phyloP scores from a whole-genome alignment of 2,329 filamentous ascomycete genomes.

The Hypoxylon sp. region DNA sequence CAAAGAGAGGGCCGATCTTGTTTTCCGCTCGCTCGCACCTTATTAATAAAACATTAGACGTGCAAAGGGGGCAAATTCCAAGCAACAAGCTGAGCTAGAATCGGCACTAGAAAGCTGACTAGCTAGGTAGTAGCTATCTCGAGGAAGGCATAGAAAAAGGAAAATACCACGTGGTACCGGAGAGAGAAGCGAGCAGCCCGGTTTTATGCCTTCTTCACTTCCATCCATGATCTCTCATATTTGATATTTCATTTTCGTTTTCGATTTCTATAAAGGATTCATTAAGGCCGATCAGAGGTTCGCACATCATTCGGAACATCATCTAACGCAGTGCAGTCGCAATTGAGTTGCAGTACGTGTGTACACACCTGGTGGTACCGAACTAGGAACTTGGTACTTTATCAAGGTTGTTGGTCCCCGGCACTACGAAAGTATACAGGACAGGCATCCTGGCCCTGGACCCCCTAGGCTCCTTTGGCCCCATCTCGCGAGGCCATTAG shows the following conservation, averaged over 20 bases:
- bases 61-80: slow-evolving; percentile 38
- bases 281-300: slow-evolving; percentile 26
- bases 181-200: slow-evolving; percentile 12
- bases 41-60: slow-evolving; percentile 31
- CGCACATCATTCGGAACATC: slow-evolving; percentile 33
- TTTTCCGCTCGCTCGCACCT: slow-evolving; percentile 27
- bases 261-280: slow-evolving; percentile 1
- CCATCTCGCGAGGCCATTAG: no score
- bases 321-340: slow-evolving; percentile 24
- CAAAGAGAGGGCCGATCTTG: slow-evolving; percentile 26
- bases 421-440: slow-evolving; percentile 15
- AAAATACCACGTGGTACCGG: slow-evolving; percentile 13
- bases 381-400: slow-evolving; percentile 25
- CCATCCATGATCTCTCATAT: slow-evolving; percentile 7
- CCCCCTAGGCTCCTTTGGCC: no score
- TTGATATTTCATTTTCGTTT: slow-evolving; percentile 1
- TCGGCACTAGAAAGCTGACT: slow-evolving; percentile 22
- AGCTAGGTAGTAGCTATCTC: no score
- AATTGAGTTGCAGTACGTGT: neutral
- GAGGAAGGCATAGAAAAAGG: slow-evolving; percentile 1
- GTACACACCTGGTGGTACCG: slow-evolving; percentile 20
- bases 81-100: slow-evolving; percentile 33
- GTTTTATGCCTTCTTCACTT: slow-evolving; percentile 14
- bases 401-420: slow-evolving; percentile 10
- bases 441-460: neutral